phyloP scores from a whole-genome alignment of 164 flowering plant species.

The Magnolia officinalis region DNA sequence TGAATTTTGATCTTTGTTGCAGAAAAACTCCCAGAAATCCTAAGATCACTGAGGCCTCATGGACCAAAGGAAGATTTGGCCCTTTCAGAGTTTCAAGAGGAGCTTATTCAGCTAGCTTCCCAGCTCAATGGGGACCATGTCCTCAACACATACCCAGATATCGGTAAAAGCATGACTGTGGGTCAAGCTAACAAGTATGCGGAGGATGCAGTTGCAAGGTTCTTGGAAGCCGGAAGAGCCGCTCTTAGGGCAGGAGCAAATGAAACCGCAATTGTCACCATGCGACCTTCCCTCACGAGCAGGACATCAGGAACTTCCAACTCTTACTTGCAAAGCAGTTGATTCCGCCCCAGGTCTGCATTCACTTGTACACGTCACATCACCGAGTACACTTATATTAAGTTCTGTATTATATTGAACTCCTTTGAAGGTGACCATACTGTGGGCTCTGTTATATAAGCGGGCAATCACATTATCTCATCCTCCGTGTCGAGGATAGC shows the following conservation, averaged over 20 bases:
- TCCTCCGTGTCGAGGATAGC: no score
- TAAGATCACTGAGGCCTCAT: conserved; percentile 46
- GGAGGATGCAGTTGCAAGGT: conserved; percentile 85
- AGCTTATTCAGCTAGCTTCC: conserved; percentile 89
- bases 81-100: conserved; percentile 86
- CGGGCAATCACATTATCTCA: no score
- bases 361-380: not conserved
- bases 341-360: not conserved
- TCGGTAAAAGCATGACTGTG: conserved; percentile 75
- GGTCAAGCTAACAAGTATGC: conserved; percentile 73
- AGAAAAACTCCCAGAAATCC: conserved; percentile 71
- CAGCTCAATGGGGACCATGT: conserved; percentile 87
- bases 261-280: conserved; percentile 80
- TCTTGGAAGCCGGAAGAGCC: conserved; percentile 85
- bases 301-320: conserved; percentile 26
- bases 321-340: conserved; percentile 15
- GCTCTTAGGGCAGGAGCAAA: conserved; percentile 88
- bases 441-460: no score
- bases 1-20: conserved; percentile 5
- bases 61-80: conserved; percentile 63
- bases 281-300: conserved; percentile 91
- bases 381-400: not conserved
- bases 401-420: not conserved
- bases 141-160: conserved; percentile 67
- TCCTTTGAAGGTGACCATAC: not conserved